These are phyloP conservation scores for Hamamelis virginiana DNA, from an alignment of 164 flowering plant genomes.

Conservation along the genomic window DNA sequence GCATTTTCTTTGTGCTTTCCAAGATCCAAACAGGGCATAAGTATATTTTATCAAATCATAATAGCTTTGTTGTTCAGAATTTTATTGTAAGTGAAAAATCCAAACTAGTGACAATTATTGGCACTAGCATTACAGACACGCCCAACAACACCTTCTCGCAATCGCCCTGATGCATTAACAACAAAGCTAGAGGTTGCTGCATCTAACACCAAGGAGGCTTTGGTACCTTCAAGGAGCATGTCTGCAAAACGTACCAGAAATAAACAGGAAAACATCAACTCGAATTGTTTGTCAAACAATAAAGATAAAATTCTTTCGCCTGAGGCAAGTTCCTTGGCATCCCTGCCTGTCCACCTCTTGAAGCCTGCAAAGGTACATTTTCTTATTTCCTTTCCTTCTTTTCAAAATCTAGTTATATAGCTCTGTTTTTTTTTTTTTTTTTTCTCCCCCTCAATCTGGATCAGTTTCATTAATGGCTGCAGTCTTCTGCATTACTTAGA, in stretches of 20 bases:
- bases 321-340: slow-evolving; percentile 54
- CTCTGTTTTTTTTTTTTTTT: too few species aligned
- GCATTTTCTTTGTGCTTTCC: too few species aligned
- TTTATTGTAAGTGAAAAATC: neutral
- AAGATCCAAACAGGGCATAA: too few species aligned
- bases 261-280: slow-evolving; percentile 46
- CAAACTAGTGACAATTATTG: slow-evolving; percentile 8
- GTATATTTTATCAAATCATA: too few species aligned
- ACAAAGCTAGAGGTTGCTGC: slow-evolving; percentile 30
- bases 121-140: slow-evolving; percentile 38
- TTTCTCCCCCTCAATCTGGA: too few species aligned
- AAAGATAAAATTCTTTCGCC: slow-evolving; percentile 32
- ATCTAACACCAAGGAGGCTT: slow-evolving; percentile 30
- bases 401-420: neutral
- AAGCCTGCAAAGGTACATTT: slow-evolving; percentile 71
- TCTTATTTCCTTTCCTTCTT: neutral
- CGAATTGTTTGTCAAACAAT: slow-evolving; percentile 19
- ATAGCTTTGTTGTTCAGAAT: too few species aligned
- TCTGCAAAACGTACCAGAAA: slow-evolving; percentile 18
- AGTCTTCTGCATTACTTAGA: too few species aligned
- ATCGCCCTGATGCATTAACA: slow-evolving; percentile 23
- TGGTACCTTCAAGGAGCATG: slow-evolving; percentile 21
- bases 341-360: slow-evolving; percentile 60
- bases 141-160: slow-evolving; percentile 33
- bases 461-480: too few species aligned